These are phyloP conservation scores for Penicillium sp. DNA, from an alignment of 2,329 filamentous ascomycete species.

Conservation along the genomic window DNA sequence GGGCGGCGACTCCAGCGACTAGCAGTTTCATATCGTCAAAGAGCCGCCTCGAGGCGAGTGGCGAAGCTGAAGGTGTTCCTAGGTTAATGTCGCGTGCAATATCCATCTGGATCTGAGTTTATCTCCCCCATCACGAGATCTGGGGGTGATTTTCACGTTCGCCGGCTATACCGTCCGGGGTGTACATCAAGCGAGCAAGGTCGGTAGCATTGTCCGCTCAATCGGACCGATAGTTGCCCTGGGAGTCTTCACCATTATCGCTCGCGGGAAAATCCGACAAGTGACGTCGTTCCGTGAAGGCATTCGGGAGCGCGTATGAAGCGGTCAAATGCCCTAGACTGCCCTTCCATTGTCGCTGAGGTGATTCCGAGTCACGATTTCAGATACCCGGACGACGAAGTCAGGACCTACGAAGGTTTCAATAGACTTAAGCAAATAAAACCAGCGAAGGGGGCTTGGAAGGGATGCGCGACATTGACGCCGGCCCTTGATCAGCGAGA, in stretches of 20 bases:
- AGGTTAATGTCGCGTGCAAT: not conserved
- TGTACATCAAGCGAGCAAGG: not conserved
- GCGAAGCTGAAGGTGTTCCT: constrained; percentile 5
- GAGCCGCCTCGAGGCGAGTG: constrained; percentile 12
- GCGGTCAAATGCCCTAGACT: not conserved
- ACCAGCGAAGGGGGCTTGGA: constrained; percentile 20
- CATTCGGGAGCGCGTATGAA: not conserved
- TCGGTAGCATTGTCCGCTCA: not conserved
- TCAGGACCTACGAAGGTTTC: constrained; percentile 7
- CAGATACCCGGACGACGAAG: not conserved
- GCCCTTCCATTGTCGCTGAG: not conserved
- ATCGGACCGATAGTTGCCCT: not conserved
- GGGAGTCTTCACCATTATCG: not conserved
- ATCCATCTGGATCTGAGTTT: not conserved
- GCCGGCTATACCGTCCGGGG: not conserved
- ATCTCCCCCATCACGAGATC: not conserved
- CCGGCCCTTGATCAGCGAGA: constrained; percentile 26
- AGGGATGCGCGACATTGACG: constrained; percentile 31
- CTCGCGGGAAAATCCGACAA: not conserved
- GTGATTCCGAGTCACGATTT: not conserved
- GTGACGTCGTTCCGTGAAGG: not conserved
- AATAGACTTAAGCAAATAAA: constrained; percentile 14
- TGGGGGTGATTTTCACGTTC: not conserved
- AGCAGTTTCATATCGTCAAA: constrained; percentile 17
- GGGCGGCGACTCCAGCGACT: constrained; percentile 12